These are phyloP conservation scores for Tetradesmus obliquus DNA, from an alignment of 139 green algal genomes.

Conservation along the genomic window DNA sequence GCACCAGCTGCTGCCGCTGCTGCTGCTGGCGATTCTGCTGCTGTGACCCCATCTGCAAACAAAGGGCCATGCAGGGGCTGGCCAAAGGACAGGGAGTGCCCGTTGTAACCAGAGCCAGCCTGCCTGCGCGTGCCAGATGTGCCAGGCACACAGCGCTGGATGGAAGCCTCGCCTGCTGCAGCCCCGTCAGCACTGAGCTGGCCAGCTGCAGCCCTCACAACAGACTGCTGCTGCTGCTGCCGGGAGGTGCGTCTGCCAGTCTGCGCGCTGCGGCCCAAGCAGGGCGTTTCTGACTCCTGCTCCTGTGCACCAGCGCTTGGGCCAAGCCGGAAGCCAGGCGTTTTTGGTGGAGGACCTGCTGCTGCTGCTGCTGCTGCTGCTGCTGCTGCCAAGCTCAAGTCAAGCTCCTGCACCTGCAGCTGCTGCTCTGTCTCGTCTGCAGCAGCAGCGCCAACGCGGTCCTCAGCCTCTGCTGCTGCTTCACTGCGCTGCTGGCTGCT, in stretches of 20 bases:
- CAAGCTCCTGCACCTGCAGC: not conserved
- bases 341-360: conserved; percentile 1
- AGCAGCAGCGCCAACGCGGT: not conserved
- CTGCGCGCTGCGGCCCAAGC: not conserved
- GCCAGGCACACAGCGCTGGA: not conserved
- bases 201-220: not conserved
- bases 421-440: not conserved
- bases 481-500: not conserved
- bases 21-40: not conserved
- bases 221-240: conserved; percentile 15
- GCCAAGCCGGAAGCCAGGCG: conserved; percentile 2
- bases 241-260: not conserved
- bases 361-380: not conserved
- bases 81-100: conserved; percentile 20
- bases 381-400: not conserved
- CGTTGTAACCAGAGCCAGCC: not conserved
- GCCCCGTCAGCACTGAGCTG: not conserved
- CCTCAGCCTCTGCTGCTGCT: not conserved
- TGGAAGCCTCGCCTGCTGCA: not conserved
- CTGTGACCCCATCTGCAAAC: not conserved
- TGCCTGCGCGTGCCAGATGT: not conserved
- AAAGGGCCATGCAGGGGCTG: not conserved
- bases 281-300: conserved; percentile 11
- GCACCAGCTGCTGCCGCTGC: not conserved
- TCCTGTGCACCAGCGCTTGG: not conserved